These are phyloP conservation scores for Talaromyces piceae DNA, from an alignment of 2,329 filamentous ascomycete species.

Conservation along the genomic window DNA sequence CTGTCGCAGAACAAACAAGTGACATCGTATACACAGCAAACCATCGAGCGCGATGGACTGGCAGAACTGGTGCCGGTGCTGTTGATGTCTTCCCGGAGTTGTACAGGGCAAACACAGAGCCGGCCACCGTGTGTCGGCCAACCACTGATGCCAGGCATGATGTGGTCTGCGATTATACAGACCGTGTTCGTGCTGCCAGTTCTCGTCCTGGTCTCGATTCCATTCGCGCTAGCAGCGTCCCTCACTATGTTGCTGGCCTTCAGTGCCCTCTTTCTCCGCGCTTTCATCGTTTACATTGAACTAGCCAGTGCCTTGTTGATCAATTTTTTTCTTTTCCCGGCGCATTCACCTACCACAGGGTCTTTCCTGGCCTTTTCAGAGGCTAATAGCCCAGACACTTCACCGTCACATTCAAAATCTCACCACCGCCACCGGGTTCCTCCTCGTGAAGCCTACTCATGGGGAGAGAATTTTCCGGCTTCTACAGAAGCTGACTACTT, in stretches of 20 bases:
- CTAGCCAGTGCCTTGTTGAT: constrained; percentile 51
- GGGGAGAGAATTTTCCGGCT: not conserved
- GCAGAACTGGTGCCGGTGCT: no score
- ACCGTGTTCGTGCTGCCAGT: constrained; percentile 51
- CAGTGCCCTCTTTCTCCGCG: constrained; percentile 53
- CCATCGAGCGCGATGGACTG: no score
- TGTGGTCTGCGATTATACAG: constrained; percentile 23
- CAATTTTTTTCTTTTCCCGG: constrained; percentile 11
- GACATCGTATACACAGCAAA: no score
- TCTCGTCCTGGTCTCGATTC: constrained; percentile 55
- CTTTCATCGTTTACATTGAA: constrained; percentile 57
- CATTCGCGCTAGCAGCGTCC: constrained; percentile 55
- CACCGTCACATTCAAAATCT: not conserved
- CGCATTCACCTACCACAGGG: constrained; percentile 4
- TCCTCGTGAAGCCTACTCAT: not conserved
- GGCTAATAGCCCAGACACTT: constrained; percentile 1
- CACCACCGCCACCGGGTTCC: not conserved
- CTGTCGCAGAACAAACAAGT: no score
- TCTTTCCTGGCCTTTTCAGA: constrained; percentile 9
- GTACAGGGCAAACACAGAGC: not conserved
- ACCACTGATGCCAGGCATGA: not conserved
- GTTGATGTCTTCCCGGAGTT: no score
- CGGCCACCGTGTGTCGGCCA: not conserved
- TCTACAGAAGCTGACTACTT: constrained; percentile 5
- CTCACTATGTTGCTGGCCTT: constrained; percentile 58